Percentiles rank a stretch among this genome's conserved stretches.
Evolutionary conservation across 1,284 basidiomycete species (phyloP).

Genomic region (Crocinoboletus sp.): DNA sequence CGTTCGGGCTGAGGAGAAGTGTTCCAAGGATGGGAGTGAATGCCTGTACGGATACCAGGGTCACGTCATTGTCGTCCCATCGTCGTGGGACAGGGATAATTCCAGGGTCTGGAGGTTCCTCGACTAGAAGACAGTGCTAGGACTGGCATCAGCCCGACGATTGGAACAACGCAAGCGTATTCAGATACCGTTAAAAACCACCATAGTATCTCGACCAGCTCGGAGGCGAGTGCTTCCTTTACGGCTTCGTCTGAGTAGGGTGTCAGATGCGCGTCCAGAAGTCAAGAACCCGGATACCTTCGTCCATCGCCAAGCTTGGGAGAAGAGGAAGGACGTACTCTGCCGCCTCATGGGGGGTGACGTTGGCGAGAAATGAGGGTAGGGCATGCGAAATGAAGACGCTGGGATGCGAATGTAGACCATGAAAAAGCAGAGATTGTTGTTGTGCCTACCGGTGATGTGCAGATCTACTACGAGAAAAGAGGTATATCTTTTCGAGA

Average conservation of each 20-base stretch:
- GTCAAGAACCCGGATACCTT: slow-evolving; percentile 47
- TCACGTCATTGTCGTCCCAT: slow-evolving; percentile 28
- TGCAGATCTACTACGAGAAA: slow-evolving; percentile 79
- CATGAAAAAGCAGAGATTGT: slow-evolving; percentile 2
- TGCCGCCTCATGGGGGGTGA: slow-evolving; percentile 85
- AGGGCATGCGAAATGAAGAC: slow-evolving; percentile 83
- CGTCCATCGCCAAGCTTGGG: slow-evolving; percentile 83
- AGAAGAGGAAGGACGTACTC: slow-evolving; percentile 94
- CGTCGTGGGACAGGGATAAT: slow-evolving; percentile 11
- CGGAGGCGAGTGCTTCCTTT: slow-evolving; percentile 85
- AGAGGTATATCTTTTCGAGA: slow-evolving; percentile 93
- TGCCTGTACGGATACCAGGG: slow-evolving; percentile 70
- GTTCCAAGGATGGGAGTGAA: slow-evolving; percentile 93
- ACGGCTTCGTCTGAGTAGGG: slow-evolving; percentile 73
- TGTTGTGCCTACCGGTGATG: slow-evolving; percentile 58
- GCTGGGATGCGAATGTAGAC: slow-evolving; percentile 28
- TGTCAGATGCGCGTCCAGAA: slow-evolving; percentile 11
- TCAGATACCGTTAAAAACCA: slow-evolving; percentile 75
- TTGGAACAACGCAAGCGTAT: slow-evolving; percentile 25
- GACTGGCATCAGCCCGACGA: slow-evolving; percentile 6
- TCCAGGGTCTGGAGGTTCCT: slow-evolving; percentile 35
- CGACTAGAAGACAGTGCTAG: slow-evolving; percentile 57
- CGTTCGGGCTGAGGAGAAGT: slow-evolving; percentile 79
- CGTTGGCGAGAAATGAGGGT: slow-evolving; percentile 67
- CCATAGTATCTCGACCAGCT: slow-evolving; percentile 86